Percentiles rank a stretch among this genome's conserved stretches.
These are phyloP conservation scores for Larix kaempferi DNA, from an alignment of 75 land plant genomes.

Conservation along the genomic window DNA sequence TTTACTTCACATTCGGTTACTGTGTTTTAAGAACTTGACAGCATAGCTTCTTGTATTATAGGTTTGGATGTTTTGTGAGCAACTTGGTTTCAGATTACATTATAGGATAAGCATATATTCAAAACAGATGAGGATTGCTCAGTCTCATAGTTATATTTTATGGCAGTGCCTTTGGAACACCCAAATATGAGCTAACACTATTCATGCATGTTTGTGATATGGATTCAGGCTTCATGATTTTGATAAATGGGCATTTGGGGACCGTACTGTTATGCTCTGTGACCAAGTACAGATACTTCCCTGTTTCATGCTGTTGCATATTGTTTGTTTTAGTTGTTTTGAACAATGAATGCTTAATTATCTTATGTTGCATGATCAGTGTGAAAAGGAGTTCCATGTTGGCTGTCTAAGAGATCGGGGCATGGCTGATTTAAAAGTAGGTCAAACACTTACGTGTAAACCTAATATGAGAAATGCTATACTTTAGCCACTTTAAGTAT, in stretches of 20 bases:
- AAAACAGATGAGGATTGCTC: neutral
- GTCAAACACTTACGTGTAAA: neutral
- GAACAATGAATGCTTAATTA: neutral
- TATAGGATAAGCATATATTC: neutral
- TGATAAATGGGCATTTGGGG: slow-evolving; percentile 50
- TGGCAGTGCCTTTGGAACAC: neutral
- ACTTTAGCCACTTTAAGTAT: neutral
- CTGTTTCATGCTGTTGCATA: neutral
- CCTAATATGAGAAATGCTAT: neutral
- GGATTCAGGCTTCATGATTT: slow-evolving; percentile 56
- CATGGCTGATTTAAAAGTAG: slow-evolving; percentile 68
- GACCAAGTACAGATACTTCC: slow-evolving; percentile 56
- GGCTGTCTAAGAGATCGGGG: slow-evolving; percentile 72
- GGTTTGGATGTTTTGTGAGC: neutral
- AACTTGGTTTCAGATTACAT: neutral
- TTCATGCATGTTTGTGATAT: neutral
- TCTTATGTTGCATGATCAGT: slow-evolving; percentile 35
- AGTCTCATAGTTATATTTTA: neutral
- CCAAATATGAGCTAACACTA: neutral
- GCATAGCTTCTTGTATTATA: neutral
- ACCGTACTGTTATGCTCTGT: slow-evolving; percentile 69
- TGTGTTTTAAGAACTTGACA: neutral
- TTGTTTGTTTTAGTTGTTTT: neutral
- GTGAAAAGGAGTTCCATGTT: slow-evolving; percentile 90
- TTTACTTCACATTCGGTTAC: neutral